Evolutionary conservation across 495 filamentous ascomycete genomes (phyloP).

Genomic region (Penicillium canescens): DNA sequence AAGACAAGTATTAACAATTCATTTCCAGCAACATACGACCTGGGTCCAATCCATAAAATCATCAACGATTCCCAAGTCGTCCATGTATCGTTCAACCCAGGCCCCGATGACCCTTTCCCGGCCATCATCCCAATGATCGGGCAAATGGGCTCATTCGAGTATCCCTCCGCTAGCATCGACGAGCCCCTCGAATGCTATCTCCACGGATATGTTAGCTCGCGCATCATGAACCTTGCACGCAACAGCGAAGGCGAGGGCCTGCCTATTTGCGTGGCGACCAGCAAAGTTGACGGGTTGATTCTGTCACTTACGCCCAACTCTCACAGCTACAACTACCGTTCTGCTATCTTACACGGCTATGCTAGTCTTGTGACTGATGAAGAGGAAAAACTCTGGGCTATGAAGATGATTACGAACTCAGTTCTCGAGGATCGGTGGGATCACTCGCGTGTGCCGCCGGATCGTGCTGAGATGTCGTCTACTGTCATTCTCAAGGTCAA

Average conservation of each 20-base stretch:
- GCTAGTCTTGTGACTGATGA: slow-evolving; percentile 64
- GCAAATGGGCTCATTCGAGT: slow-evolving; percentile 70
- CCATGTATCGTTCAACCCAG: slow-evolving; percentile 77
- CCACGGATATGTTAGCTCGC: slow-evolving; percentile 82
- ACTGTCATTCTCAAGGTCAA: slow-evolving; percentile 73
- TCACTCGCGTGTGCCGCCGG: slow-evolving; percentile 70
- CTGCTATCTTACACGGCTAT: slow-evolving; percentile 75
- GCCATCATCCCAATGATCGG: slow-evolving; percentile 87
- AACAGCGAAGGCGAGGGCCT: slow-evolving; percentile 51
- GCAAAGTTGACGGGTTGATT: slow-evolving; percentile 71
- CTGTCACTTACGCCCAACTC: slow-evolving; percentile 75
- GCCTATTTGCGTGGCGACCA: slow-evolving; percentile 66
- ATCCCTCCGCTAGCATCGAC: slow-evolving; percentile 60
- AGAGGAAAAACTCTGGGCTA: slow-evolving; percentile 79
- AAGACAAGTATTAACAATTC: slow-evolving; percentile 10
- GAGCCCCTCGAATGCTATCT: slow-evolving; percentile 79
- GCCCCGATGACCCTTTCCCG: slow-evolving; percentile 67
- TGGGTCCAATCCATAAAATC: slow-evolving; percentile 74
- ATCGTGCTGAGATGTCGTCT: slow-evolving; percentile 70
- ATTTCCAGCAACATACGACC: slow-evolving; percentile 67
- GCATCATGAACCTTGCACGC: slow-evolving; percentile 71
- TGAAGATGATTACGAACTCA: slow-evolving; percentile 77
- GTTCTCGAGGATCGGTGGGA: slow-evolving; percentile 70
- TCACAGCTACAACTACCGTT: slow-evolving; percentile 90
- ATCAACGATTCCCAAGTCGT: slow-evolving; percentile 76